Percentiles rank a stretch among this genome's conserved stretches.
These are phyloP conservation scores for Fusarium nematophilum DNA, from an alignment of 2,329 filamentous ascomycete genomes.

Conservation along the genomic window DNA sequence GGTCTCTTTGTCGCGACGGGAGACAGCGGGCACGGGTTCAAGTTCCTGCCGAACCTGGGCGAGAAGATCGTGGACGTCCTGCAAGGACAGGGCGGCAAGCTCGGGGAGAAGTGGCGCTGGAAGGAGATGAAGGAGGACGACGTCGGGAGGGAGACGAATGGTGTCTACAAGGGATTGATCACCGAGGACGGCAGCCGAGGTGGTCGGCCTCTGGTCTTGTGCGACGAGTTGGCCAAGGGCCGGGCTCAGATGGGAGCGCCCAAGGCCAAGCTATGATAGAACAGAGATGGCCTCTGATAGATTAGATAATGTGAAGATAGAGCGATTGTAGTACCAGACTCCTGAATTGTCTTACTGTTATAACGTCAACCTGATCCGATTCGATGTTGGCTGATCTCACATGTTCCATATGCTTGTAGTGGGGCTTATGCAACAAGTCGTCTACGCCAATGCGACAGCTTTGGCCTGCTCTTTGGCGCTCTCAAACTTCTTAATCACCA, in stretches of 20 bases:
- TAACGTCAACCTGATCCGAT: conserved; percentile 9
- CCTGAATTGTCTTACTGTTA: conserved; percentile 1
- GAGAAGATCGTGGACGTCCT: conserved; percentile 70
- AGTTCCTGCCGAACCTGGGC: conserved; percentile 75
- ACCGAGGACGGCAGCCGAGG: conserved; percentile 67
- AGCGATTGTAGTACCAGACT: conserved; percentile 26
- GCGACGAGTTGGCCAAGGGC: conserved; percentile 54
- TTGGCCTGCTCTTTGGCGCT: conserved; percentile 3
- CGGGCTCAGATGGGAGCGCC: conserved; percentile 28
- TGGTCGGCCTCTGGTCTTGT: conserved; percentile 58
- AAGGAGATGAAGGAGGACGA: conserved; percentile 63
- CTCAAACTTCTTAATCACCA: not conserved
- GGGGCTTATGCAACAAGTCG: conserved; percentile 32
- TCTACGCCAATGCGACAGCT: conserved; percentile 19
- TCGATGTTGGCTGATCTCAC: conserved; percentile 12
- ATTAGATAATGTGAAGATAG: conserved; percentile 12
- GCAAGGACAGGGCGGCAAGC: conserved; percentile 58
- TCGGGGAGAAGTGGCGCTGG: conserved; percentile 71
- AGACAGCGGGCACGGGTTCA: conserved; percentile 74
- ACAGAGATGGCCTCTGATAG: conserved; percentile 24
- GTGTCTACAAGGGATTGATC: conserved; percentile 53
- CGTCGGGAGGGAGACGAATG: conserved; percentile 48
- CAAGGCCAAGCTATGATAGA: conserved; percentile 42
- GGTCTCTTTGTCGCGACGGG: conserved; percentile 71
- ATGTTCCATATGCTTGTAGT: conserved; percentile 19